A percentile compares a stretch with the other conserved stretches of the same genome.
Conservation (phyloP, 805 yeast genomes). For the Lipomyces chichibuensis region DNA sequence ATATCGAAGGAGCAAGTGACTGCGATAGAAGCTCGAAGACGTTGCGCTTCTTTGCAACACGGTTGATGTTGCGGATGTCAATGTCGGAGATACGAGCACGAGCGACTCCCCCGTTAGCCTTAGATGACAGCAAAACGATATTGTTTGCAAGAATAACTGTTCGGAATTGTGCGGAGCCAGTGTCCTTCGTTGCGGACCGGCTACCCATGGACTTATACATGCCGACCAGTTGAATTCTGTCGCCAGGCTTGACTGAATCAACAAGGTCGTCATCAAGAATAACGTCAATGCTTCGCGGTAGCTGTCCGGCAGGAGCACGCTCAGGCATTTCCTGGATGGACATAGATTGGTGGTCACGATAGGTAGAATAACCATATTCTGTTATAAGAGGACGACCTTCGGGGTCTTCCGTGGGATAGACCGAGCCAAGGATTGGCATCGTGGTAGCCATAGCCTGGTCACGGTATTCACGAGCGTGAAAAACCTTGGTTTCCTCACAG, state of each 20-base stretch:
- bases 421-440: constrained; percentile 48
- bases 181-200: constrained; percentile 49
- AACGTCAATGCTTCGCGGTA: constrained; percentile 90
- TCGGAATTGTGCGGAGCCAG: constrained; percentile 66
- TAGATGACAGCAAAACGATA: constrained; percentile 82
- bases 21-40: constrained; percentile 78
- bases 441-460: constrained; percentile 72
- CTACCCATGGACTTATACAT: constrained; percentile 85
- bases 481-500: constrained; percentile 78
- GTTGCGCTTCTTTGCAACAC: constrained; percentile 66
- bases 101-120: constrained; percentile 79
- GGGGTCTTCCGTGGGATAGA: constrained; percentile 91
- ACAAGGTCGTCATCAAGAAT: constrained; percentile 94
- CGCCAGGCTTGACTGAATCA: constrained; percentile 92
- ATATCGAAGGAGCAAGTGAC: constrained; percentile 94
- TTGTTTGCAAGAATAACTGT: constrained; percentile 89
- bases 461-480: constrained; percentile 87
- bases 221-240: constrained; percentile 90
- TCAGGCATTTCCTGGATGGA: constrained; percentile 98
- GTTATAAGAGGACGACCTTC: constrained; percentile 87
- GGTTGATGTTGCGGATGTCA: constrained; percentile 85
- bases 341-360: constrained; percentile 90
- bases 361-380: constrained; percentile 90
- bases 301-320: constrained; percentile 95
- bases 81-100: constrained; percentile 69